Percentiles rank a stretch among this genome's conserved stretches.
phyloP scores from a whole-genome alignment of 768 basidiomycete species.

The Cystobasidium ongulense region DNA sequence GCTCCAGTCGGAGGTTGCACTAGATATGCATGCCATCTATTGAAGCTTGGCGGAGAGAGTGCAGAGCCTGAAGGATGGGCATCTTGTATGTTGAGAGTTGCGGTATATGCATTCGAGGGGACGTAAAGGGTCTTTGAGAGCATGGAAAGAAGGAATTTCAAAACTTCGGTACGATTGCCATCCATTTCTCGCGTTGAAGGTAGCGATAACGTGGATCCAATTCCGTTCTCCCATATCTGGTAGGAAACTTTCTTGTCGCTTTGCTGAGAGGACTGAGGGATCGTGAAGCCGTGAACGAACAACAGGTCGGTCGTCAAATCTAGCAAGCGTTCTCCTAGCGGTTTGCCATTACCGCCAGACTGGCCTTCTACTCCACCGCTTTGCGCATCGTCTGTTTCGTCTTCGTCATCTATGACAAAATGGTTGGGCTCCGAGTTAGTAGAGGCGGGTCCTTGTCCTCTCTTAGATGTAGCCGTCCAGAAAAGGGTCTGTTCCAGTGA shows the following conservation, averaged over 20 bases:
- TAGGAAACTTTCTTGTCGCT: constrained; percentile 77
- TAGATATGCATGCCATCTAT: constrained; percentile 64
- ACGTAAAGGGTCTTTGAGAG: constrained; percentile 86
- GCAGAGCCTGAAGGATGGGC: constrained; percentile 21
- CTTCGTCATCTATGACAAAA: constrained; percentile 82
- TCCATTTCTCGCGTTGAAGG: constrained; percentile 60
- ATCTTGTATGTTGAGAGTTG: constrained; percentile 44
- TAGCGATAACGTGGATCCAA: constrained; percentile 74
- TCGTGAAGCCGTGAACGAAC: constrained; percentile 88
- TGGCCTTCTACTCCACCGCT: neutral
- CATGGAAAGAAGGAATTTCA: constrained; percentile 76
- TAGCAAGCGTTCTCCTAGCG: constrained; percentile 41
- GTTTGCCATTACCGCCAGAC: neutral
- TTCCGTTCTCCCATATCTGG: constrained; percentile 90
- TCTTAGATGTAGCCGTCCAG: constrained; percentile 55
- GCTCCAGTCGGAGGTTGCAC: constrained; percentile 54
- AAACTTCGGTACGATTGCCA: constrained; percentile 74
- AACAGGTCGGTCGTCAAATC: constrained; percentile 75
- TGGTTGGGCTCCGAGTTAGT: constrained; percentile 47
- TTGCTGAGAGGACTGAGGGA: constrained; percentile 66
- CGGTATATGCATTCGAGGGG: constrained; percentile 52
- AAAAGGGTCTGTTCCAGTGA: constrained; percentile 71
- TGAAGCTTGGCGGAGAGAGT: constrained; percentile 59
- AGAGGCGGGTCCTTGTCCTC: neutral
- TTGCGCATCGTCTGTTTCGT: constrained; percentile 45